Percentiles rank a stretch among this genome's conserved stretches.
Conservation (phyloP, 2,329 filamentous ascomycete genomes). For the Trichoderma citrinoviride region DNA sequence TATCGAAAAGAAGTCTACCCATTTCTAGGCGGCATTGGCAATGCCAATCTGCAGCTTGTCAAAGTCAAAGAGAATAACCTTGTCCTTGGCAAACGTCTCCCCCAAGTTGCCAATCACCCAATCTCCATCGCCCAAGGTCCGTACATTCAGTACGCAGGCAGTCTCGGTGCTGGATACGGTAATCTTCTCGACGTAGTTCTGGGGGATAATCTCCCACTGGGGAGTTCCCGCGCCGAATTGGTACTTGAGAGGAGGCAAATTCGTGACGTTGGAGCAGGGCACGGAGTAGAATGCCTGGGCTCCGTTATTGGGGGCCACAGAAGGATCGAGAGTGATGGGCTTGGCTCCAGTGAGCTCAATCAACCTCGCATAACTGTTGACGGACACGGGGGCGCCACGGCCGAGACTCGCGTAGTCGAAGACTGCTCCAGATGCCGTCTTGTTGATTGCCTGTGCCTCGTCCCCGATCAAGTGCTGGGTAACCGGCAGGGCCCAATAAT, state of each 20-base stretch:
- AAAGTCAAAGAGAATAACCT: neutral
- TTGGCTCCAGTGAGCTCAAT: neutral
- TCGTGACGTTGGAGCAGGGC: neutral
- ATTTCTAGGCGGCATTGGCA: neutral
- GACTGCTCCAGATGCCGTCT: neutral
- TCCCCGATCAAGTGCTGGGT: neutral
- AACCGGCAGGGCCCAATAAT: neutral
- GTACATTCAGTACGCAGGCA: neutral
- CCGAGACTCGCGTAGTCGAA: neutral
- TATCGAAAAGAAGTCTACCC: neutral
- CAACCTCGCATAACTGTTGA: neutral
- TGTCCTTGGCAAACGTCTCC: neutral
- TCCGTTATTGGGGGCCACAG: neutral
- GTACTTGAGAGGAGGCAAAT: neutral
- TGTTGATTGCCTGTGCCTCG: neutral
- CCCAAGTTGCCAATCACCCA: neutral
- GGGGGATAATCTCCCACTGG: neutral
- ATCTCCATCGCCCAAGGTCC: neutral
- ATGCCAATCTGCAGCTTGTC: neutral
- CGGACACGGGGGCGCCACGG: neutral
- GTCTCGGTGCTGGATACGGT: neutral
- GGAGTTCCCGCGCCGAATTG: neutral
- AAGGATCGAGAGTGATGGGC: neutral
- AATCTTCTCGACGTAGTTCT: neutral
- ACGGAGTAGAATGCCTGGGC: neutral